Conservation (phyloP, 352 stramenopile species). For the Achlya hypogyna region DNA sequence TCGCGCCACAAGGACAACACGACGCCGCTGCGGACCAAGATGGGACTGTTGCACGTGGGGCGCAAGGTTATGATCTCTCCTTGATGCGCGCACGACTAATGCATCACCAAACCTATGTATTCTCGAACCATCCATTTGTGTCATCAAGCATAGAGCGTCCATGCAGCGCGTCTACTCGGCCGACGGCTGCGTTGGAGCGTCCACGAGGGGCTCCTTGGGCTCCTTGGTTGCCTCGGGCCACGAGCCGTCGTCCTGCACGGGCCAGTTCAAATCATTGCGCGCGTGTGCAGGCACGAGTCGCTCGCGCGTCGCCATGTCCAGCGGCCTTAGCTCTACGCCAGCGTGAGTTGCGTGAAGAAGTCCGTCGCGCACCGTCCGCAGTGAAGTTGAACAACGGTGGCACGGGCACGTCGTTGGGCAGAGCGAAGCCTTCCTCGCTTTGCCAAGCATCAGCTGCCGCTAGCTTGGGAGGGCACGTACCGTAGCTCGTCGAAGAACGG, state of each 20-base stretch:
- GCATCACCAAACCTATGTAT: background rate
- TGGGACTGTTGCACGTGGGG: slow-evolving; percentile 1
- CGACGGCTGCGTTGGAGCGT: background rate
- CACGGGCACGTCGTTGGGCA: slow-evolving; percentile 80
- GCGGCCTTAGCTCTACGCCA: slow-evolving; percentile 57
- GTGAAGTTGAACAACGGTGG: slow-evolving; percentile 94
- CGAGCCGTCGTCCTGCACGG: slow-evolving; percentile 51
- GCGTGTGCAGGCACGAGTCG: slow-evolving; percentile 67
- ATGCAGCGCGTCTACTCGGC: background rate
- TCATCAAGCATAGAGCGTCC: background rate
- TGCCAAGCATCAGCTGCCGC: background rate
- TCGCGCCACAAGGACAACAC: background rate
- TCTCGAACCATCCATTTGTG: background rate
- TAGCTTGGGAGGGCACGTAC: slow-evolving; percentile 26
- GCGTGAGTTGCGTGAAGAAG: background rate
- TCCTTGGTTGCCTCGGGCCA: slow-evolving; percentile 41
- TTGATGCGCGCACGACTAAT: background rate
- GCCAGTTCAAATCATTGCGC: slow-evolving; percentile 69
- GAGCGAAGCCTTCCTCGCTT: slow-evolving; percentile 35
- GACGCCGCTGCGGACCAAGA: slow-evolving; percentile 4
- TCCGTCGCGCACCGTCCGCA: slow-evolving; percentile 48
- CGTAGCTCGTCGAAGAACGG: slow-evolving; percentile 98
- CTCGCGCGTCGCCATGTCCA: slow-evolving; percentile 58
- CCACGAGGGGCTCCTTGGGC: background rate
- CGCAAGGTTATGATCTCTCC: background rate